phyloP scores from a whole-genome alignment of 2,329 filamentous ascomycete species.

The Phialophora chinensis region DNA sequence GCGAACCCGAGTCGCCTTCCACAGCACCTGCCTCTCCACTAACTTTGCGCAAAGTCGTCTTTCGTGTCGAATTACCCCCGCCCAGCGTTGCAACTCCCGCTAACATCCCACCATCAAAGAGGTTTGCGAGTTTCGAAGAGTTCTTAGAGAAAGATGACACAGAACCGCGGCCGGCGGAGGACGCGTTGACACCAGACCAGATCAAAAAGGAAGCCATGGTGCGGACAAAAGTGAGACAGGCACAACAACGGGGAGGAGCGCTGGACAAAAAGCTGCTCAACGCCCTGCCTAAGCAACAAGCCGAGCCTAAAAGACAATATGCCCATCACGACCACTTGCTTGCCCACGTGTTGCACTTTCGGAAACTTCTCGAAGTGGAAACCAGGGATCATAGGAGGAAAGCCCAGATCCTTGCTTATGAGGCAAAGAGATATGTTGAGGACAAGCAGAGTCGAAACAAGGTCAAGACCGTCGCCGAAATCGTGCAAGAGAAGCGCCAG shows the following conservation, averaged over 20 bases:
- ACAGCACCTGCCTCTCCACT: conserved; percentile 26
- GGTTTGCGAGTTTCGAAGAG: conserved; percentile 64
- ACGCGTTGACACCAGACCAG: conserved; percentile 62
- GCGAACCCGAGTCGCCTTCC: conserved; percentile 3
- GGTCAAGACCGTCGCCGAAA: conserved; percentile 64
- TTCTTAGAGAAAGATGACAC: conserved; percentile 64
- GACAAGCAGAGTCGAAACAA: conserved; percentile 64
- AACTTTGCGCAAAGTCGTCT: conserved; percentile 47
- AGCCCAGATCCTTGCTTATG: conserved; percentile 37
- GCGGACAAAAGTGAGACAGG: conserved; percentile 73
- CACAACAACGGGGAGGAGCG: conserved; percentile 75
- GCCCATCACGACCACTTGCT: conserved; percentile 86
- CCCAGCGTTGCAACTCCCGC: conserved; percentile 59
- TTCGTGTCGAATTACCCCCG: conserved; percentile 59
- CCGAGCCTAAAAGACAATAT: conserved; percentile 79
- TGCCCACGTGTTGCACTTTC: conserved; percentile 79
- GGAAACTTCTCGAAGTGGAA: conserved; percentile 78
- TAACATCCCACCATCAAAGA: conserved; percentile 54
- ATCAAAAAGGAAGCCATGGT: conserved; percentile 71
- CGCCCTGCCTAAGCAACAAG: conserved; percentile 70
- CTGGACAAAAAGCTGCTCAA: conserved; percentile 55
- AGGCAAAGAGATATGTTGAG: conserved; percentile 58
- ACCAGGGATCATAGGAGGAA: conserved; percentile 64
- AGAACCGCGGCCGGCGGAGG: conserved; percentile 51
- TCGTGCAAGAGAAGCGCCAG: conserved; percentile 76